Evolutionary conservation across 202 grass and related monocot genomes (phyloP), one percentile per base, ranked within the genome.

Genomic region (Carex arenaria): DNA sequence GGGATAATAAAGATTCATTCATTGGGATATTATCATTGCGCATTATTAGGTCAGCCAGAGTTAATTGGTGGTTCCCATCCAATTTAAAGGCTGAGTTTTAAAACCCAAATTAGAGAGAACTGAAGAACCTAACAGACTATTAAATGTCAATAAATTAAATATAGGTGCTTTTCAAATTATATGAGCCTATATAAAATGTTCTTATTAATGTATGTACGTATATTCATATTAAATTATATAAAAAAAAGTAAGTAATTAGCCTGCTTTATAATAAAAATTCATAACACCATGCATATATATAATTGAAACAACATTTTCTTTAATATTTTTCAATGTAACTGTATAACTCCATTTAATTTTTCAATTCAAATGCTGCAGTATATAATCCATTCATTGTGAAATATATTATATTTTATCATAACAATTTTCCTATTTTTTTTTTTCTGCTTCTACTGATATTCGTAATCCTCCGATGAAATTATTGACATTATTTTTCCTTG

Each of bases 1-100:
- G 12, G 0, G 1, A 34, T 31, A 31, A 55, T 76, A 7, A 56
- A 55, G 51, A 76, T 76, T 32, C 51, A 57, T 55, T 76, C 26
- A 56, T 57, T 76, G 72, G 72, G 51, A 76, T 76, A 76, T 76
- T 56, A 76, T 40, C 36, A 40, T 32, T 76, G 72, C 23, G 30
- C 72, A 32, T 75, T 75, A 55, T 75, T 10, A 76, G 49, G 49
- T 56, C 11, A 75, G 1, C 6, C 2, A 52, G 14, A 72, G 19
- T 72, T 26, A 26, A 26, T 26, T 72, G 68, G 72, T 55, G 12
- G 22, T 28, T 61, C 32, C 32, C 32, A 34, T 34, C 32, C 3
- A 34, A 34, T 57, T 57, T 4, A 57, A 45, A 45, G 42, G 7
- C 42, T 1, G 42, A 45, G 1, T 45, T 45, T 45, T 9, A 45